Base-by-base conservation (phyloP, 2,329 filamentous ascomycete genomes). In the Tolypocladium amazonense region DNA sequence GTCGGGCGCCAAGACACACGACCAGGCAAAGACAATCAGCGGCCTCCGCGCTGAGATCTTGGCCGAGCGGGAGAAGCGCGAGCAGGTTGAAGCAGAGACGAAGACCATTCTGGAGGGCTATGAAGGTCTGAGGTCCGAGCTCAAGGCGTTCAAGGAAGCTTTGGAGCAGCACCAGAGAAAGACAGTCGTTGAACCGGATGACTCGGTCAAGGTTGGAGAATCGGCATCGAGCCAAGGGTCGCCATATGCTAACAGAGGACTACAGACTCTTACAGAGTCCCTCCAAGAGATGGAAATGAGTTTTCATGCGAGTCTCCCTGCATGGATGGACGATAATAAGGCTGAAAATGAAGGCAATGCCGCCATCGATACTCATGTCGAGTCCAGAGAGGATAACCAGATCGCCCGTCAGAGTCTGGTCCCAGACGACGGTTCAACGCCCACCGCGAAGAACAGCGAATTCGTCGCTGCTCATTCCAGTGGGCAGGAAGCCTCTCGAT, bases 1-100 rank as follows among this genome's bases (percentile, higher is more conserved):
- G 15, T 64, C 67, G 52, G 72, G 73, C 61, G 73, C 72, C 4
- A 63, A 65, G 25, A 65, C 66, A 2, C 72, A 75, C 23, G 70
- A 73, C 9, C 71, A 73, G 58, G 60, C 64, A 9, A 69, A 72
- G 33, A 68, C 63, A 20, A 66, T 76, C 43, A 66, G 66, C 57
- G 67, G 69, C 45, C 67, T 76, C 1, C 65, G 68, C 20, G 65
- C 65, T 5, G 70, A 74, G 53, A 60, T 75, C 5, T 62, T 64
- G 25, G 64, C 62, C 2, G 74, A 75, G 64, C 68, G 64, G 43
- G 60, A 67, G n/a, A 72, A 72, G 61, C 66, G 64, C 5, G 65
- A 69, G 30, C 60, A 66, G 53, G 67, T 66, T 1, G 71, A 73
- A 60, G 60, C 64, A 0, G 64, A 68, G 55, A 61, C 69, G 4